phyloP scores from a whole-genome alignment of 768 basidiomycete species.

The Boletus rubropictus region DNA sequence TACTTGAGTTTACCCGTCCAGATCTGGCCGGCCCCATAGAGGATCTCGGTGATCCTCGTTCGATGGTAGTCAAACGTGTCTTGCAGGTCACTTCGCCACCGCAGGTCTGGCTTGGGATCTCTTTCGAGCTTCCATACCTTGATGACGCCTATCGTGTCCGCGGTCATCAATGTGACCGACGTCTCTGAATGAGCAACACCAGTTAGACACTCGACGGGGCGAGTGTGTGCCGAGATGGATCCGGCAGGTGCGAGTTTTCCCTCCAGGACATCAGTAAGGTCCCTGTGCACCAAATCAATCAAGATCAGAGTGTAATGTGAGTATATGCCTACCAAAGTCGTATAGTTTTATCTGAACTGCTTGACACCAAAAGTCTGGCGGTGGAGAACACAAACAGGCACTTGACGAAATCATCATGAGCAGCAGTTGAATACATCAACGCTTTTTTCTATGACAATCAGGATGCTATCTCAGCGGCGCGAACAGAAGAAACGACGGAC shows the following conservation, averaged over 20 bases:
- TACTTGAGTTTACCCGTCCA: conserved; percentile 67
- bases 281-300: conserved; percentile 43
- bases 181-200: conserved; percentile 44
- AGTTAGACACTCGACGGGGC: conserved; percentile 79
- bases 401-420: conserved; percentile 92
- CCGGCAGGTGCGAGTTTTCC: conserved; percentile 47
- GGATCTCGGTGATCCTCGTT: conserved; percentile 74
- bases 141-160: conserved; percentile 89
- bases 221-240: conserved; percentile 76
- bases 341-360: conserved; percentile 84
- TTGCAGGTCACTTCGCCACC: conserved; percentile 48
- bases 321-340: conserved; percentile 66
- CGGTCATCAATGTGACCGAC: conserved; percentile 63
- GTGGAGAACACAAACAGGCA: conserved; percentile 65
- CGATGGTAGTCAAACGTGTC: conserved; percentile 68
- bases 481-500: conserved; percentile 36
- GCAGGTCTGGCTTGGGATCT: conserved; percentile 34
- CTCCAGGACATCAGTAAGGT: conserved; percentile 45
- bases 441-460: conserved; percentile 52
- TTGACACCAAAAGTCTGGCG: conserved; percentile 67
- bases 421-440: conserved; percentile 64
- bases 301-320: background rate
- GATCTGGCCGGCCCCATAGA: conserved; percentile 60
- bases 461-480: background rate
- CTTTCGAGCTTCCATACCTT: conserved; percentile 67